These are phyloP conservation scores for Flaveria robusta DNA, from an alignment of 129 eudicot genomes.

Conservation along the genomic window DNA sequence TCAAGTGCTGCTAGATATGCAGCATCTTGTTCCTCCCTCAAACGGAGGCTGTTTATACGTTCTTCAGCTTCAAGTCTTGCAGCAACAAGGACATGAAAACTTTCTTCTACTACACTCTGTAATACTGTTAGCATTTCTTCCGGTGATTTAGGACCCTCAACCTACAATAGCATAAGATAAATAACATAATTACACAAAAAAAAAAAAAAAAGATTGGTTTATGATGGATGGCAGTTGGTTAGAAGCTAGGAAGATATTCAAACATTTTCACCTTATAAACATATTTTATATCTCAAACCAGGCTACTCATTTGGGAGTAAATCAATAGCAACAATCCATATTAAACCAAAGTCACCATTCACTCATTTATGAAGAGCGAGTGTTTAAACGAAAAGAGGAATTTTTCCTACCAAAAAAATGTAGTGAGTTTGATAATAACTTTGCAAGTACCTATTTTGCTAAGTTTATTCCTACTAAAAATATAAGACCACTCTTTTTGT, in stretches of 20 bases:
- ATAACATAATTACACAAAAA: not conserved
- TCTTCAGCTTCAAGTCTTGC: slow-evolving; percentile 92
- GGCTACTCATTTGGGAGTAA: not conserved
- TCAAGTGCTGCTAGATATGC: slow-evolving; percentile 92
- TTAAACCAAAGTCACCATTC: not conserved
- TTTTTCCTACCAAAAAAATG: too few relatives aligned
- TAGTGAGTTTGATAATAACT: too few relatives aligned
- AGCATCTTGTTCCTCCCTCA: slow-evolving; percentile 93
- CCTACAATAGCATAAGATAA: slow-evolving; percentile 35
- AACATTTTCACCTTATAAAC: not conserved
- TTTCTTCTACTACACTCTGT: slow-evolving; percentile 90
- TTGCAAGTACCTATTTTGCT: too few relatives aligned
- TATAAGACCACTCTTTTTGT: not conserved
- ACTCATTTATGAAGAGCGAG: not conserved
- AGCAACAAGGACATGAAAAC: slow-evolving; percentile 68
- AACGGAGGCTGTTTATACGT: slow-evolving; percentile 63
- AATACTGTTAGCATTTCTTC: slow-evolving; percentile 61
- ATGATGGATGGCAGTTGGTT: not conserved
- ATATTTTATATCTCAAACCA: not conserved
- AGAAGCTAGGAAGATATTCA: not conserved
- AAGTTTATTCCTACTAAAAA: not conserved
- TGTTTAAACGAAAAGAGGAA: not conserved
- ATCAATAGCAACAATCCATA: not conserved
- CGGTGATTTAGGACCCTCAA: slow-evolving; percentile 77
- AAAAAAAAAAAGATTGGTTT: not conserved